These are phyloP conservation scores for Coemansia sp. DNA, from an alignment of 192 early-diverging fungal genomes.

Conservation along the genomic window DNA sequence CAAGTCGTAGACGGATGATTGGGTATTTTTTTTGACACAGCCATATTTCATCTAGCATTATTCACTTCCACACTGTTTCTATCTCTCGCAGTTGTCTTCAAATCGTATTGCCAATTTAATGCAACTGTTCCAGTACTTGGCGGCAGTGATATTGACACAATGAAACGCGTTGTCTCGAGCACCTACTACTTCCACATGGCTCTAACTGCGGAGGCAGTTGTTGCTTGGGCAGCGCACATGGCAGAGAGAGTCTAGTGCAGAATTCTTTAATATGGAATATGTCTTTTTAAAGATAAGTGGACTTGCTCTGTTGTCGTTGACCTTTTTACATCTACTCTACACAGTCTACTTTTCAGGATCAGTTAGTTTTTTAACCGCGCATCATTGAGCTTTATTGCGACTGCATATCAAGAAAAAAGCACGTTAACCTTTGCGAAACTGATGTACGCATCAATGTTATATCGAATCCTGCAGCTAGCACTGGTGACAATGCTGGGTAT, in stretches of 20 bases:
- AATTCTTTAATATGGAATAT: no score
- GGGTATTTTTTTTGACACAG: neutral
- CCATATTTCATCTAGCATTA: neutral
- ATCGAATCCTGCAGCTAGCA: slow-evolving; percentile 1
- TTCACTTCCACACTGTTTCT: neutral
- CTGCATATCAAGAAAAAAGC: no score
- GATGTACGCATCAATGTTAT: neutral
- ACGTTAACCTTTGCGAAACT: neutral
- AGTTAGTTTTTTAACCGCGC: no score
- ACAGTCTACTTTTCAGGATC: no score
- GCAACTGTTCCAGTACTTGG: neutral
- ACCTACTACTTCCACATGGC: neutral
- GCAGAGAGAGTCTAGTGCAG: neutral
- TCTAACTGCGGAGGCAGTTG: neutral
- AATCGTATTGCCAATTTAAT: neutral
- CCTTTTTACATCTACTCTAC: no score
- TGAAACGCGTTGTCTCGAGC: neutral
- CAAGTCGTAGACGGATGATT: slow-evolving; percentile 5
- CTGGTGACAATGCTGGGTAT: slow-evolving; percentile 1
- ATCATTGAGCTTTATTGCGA: no score
- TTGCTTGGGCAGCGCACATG: neutral
- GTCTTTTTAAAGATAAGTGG: no score
- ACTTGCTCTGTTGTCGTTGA: no score
- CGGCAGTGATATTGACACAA: neutral
- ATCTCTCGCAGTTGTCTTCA: neutral